A percentile compares a stretch with the other conserved stretches of the same genome.
These are phyloP conservation scores for Blastomyces gilchristii DNA, from an alignment of 2,329 filamentous ascomycete genomes.

Conservation along the genomic window DNA sequence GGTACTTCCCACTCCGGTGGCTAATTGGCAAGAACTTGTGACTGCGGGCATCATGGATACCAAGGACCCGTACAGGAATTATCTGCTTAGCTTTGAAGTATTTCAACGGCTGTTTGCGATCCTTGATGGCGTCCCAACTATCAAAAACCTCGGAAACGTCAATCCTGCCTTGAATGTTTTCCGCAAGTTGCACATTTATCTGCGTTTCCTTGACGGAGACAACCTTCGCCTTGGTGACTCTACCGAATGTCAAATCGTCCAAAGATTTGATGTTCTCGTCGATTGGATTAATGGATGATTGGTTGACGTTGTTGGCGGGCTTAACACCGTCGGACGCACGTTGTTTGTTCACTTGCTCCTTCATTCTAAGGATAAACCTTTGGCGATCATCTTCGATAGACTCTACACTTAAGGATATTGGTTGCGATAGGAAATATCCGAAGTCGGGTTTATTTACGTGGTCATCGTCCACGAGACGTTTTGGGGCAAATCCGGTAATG, in stretches of 20 bases:
- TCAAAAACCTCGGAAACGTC: slow-evolving; percentile 88
- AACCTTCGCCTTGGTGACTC: slow-evolving; percentile 63
- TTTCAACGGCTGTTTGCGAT: slow-evolving; percentile 69
- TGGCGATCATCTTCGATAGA: slow-evolving; percentile 60
- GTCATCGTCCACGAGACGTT: slow-evolving; percentile 64
- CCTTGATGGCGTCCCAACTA: slow-evolving; percentile 71
- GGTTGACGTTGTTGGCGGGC: slow-evolving; percentile 19
- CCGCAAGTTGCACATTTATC: slow-evolving; percentile 77
- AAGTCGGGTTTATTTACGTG: slow-evolving; percentile 60
- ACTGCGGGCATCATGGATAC: slow-evolving; percentile 79
- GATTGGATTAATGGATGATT: slow-evolving; percentile 45
- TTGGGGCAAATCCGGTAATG: slow-evolving; percentile 68
- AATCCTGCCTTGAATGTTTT: slow-evolving; percentile 83
- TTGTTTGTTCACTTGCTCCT: slow-evolving; percentile 42
- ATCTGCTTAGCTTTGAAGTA: slow-evolving; percentile 62
- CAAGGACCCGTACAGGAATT: slow-evolving; percentile 66
- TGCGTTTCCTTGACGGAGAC: slow-evolving; percentile 84
- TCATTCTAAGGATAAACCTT: slow-evolving; percentile 58
- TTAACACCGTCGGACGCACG: slow-evolving; percentile 34
- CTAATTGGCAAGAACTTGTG: slow-evolving; percentile 87
- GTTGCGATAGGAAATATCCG: slow-evolving; percentile 66
- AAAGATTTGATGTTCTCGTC: slow-evolving; percentile 54
- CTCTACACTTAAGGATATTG: slow-evolving; percentile 60
- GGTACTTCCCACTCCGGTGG: slow-evolving; percentile 67
- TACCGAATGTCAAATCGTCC: slow-evolving; percentile 66